Evolutionary conservation across 768 basidiomycete species (phyloP), one percentile per base, ranked within the genome.

Genomic region (Pholiota molesta): DNA sequence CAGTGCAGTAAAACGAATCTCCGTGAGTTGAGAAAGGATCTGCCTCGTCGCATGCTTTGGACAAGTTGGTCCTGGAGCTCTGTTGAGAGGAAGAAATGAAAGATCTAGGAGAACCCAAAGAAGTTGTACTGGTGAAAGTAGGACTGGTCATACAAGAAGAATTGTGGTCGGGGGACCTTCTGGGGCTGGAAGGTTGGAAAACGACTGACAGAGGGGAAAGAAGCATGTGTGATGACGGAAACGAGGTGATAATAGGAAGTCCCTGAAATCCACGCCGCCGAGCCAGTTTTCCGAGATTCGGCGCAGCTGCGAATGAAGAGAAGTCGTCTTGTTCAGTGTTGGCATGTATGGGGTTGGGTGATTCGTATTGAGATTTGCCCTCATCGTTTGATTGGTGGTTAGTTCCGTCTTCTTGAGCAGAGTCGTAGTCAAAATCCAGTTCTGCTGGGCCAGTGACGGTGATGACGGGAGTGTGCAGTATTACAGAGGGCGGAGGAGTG

Each of bases 251-350:
- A 31, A 58, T 58, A 19, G 47, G 57, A 37, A 21, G 45, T 37
- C 57, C 57, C 13, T 44, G 57, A 21, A 58, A 58, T 49, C 57
- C 57, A 37, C 57, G 57, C 26, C 57, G 57, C 13, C 31, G 47
- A 16, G 57, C 57, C 7, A 58, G 57, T 10, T n/a, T 51, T 5
- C 57, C 57, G 8, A 58, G 33, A 51, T 9, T 16, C 19, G 45
- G 57, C n/a, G 23, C 11, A 14, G 31, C 33, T 0, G n/a, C 16
- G 16, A 23, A 16, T 17, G 40, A 37, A 49, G 23, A 49, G 19
- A 21, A 1, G 11, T 39, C 57, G 29, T 29, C 42, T 19, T 10
- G 8, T 19, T 58, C 19, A 3, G 33, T 13, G 19, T 13, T 19
- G 21, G n/a, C 14, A 51, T 5, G 7, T 26, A 35, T 37, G 13